Evolutionary conservation across 108 stramenopile genomes (phyloP), one percentile per base, ranked within the genome.

Genomic region (Tribonema minus): DNA sequence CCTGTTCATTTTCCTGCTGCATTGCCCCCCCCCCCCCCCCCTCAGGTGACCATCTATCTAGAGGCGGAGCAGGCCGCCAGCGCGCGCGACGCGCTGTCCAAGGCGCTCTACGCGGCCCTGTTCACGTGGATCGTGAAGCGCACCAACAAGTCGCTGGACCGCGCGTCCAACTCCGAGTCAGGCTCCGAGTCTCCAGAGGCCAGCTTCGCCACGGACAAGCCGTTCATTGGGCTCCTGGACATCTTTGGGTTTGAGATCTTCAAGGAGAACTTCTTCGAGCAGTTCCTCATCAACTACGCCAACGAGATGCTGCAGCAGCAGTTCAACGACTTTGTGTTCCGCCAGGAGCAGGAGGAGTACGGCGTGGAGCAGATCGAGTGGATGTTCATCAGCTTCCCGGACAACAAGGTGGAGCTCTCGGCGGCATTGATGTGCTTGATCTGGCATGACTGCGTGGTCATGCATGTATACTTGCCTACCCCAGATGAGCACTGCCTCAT

Each of bases 91-190:
- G 79, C 93, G 9, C 92, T 97, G 61, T 93, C 94, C 58, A 97
- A 95, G 86, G 82, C 93, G 58, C 87, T 90, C n/a, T 97, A 95
- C 81, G 90, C 89, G 3, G 88, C 88, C 74, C 81, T 91, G 58
- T 95, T 97, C 67, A 58, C 92, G 12, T 96, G 95, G 95, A 86
- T 96, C 58, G 71, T 72, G 2, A 58, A 33, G 15, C 91, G 90
- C 60, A 92, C 95, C 66, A 98, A 98, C 84, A 90, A 87, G 67
- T 84, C 87, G 32, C 94, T 71, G 26, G 69, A 68, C 25, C 58
- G 68, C 1, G 80, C 62, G 28, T 32, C 39, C n/a, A 61, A 9
- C 25, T 2, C 61, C 4, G 38, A 54, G 37, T 20, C 15, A 30
- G 5, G 60, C 1, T 27, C 29, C 0, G 92, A 12, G 91, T 86